Evolutionary conservation across 805 yeast species (phyloP).

Genomic region (Candida piceae): DNA sequence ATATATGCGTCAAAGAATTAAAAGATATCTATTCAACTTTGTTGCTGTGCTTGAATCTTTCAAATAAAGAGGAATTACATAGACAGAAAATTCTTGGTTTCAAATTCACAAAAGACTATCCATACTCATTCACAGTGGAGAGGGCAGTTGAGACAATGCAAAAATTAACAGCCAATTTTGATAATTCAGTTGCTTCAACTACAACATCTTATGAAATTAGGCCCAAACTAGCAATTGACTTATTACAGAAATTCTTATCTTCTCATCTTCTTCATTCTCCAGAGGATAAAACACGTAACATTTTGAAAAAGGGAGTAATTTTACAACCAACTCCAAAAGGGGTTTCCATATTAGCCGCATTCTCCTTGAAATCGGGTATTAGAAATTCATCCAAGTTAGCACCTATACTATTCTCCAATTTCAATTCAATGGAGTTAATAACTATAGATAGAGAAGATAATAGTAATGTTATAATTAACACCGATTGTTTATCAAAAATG

Average conservation of each 20-base stretch:
- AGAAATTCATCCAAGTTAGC: slow-evolving; percentile 25
- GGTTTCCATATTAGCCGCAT: slow-evolving; percentile 59
- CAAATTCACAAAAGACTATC: slow-evolving; percentile 28
- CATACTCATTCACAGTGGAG: slow-evolving; percentile 48
- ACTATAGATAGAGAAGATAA: slow-evolving; percentile 57
- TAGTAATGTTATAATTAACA: slow-evolving; percentile 55
- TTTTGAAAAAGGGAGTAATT: slow-evolving; percentile 36
- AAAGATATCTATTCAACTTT: slow-evolving; percentile 54
- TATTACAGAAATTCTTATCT: slow-evolving; percentile 48
- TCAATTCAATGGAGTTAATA: slow-evolving; percentile 71
- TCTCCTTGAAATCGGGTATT: slow-evolving; percentile 54
- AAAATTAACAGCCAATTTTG: slow-evolving; percentile 41
- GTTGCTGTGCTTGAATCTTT: slow-evolving; percentile 37
- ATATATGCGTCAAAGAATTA: slow-evolving; percentile 50
- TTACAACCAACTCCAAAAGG: slow-evolving; percentile 94
- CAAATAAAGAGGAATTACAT: slow-evolving; percentile 4
- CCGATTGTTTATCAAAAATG: slow-evolving; percentile 59
- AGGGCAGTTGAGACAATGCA: slow-evolving; percentile 52
- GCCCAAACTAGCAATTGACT: slow-evolving; percentile 38
- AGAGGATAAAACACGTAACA: slow-evolving; percentile 57
- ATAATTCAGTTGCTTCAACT: slow-evolving; percentile 46
- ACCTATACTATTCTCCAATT: slow-evolving; percentile 38
- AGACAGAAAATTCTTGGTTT: slow-evolving; percentile 7
- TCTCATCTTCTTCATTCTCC: slow-evolving; percentile 73
- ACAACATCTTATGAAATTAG: slow-evolving; percentile 51